Conservation (phyloP, 805 yeast genomes). For the Cyberlindnera mycetangii region DNA sequence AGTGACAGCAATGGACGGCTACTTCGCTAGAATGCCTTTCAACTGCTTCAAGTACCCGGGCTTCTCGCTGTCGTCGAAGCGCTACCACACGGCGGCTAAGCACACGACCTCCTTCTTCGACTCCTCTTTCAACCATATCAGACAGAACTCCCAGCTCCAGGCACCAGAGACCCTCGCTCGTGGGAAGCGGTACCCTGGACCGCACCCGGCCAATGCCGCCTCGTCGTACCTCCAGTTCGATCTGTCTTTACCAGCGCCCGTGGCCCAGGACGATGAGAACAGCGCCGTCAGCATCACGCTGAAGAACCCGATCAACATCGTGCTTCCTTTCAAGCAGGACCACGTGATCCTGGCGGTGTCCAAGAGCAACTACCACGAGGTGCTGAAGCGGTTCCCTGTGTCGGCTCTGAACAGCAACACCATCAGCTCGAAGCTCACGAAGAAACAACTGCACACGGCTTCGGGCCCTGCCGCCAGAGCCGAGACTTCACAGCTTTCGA, state of each 20-base stretch:
- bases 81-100: conserved; percentile 34
- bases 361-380: conserved; percentile 17
- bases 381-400: conserved; percentile 15
- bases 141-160: conserved; percentile 35
- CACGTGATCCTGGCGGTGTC: conserved; percentile 17
- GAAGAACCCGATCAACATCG: conserved; percentile 22
- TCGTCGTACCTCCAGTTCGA: conserved; percentile 19
- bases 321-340: conserved; percentile 20
- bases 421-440: conserved; percentile 5
- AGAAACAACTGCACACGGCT: conserved; percentile 4
- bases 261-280: conserved; percentile 21
- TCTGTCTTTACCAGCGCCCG: conserved; percentile 3
- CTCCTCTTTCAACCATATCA: conserved; percentile 38
- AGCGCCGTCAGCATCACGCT: not conserved
- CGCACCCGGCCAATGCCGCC: conserved; percentile 37
- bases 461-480: not conserved
- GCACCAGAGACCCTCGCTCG: conserved; percentile 19
- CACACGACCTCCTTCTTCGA: conserved; percentile 37
- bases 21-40: conserved; percentile 35
- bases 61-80: conserved; percentile 32
- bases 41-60: conserved; percentile 39
- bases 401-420: conserved; percentile 2
- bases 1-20: conserved; percentile 11
- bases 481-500: conserved; percentile 1
- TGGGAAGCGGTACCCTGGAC: conserved; percentile 26